These are phyloP conservation scores for Neocucurbitaria cava DNA, from an alignment of 2,329 filamentous ascomycete species.

Conservation along the genomic window DNA sequence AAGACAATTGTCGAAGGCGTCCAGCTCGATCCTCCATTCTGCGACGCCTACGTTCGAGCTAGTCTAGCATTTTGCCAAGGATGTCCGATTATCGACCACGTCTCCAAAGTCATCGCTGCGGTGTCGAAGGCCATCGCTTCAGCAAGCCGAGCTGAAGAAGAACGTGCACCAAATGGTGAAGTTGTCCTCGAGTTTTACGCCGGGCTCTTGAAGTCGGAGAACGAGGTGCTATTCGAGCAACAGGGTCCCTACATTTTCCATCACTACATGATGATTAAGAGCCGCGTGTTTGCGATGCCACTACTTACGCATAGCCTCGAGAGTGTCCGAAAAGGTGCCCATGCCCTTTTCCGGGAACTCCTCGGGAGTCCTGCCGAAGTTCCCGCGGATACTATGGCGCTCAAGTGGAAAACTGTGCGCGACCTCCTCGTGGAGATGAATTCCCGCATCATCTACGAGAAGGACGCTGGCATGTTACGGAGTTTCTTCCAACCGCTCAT, in stretches of 20 bases:
- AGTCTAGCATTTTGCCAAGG: constrained; percentile 41
- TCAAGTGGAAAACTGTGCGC: constrained; percentile 32
- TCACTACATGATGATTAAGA: constrained; percentile 22
- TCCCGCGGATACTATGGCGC: constrained; percentile 16
- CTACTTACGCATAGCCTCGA: constrained; percentile 42
- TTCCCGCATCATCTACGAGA: constrained; percentile 32
- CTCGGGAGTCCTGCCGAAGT: constrained; percentile 27
- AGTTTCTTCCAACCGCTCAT: constrained; percentile 36
- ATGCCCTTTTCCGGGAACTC: constrained; percentile 29
- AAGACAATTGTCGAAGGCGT: constrained; percentile 42
- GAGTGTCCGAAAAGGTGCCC: constrained; percentile 31
- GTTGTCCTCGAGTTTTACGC: constrained; percentile 36
- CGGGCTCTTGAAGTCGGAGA: constrained; percentile 29
- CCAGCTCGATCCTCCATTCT: constrained; percentile 28
- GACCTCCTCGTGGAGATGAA: constrained; percentile 24
- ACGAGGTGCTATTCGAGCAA: constrained; percentile 27
- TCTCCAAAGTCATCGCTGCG: constrained; percentile 26
- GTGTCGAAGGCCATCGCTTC: constrained; percentile 29
- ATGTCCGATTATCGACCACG: constrained; percentile 15
- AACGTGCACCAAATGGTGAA: constrained; percentile 29
- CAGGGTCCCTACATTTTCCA: constrained; percentile 29
- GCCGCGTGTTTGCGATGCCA: constrained; percentile 24
- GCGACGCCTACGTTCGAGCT: constrained; percentile 42
- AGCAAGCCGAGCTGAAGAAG: constrained; percentile 15
- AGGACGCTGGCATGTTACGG: constrained; percentile 28